A percentile compares a stretch with the other conserved stretches of the same genome.
These are phyloP conservation scores for Alternaria dauci DNA, from an alignment of 2,329 filamentous ascomycete species.

Conservation along the genomic window DNA sequence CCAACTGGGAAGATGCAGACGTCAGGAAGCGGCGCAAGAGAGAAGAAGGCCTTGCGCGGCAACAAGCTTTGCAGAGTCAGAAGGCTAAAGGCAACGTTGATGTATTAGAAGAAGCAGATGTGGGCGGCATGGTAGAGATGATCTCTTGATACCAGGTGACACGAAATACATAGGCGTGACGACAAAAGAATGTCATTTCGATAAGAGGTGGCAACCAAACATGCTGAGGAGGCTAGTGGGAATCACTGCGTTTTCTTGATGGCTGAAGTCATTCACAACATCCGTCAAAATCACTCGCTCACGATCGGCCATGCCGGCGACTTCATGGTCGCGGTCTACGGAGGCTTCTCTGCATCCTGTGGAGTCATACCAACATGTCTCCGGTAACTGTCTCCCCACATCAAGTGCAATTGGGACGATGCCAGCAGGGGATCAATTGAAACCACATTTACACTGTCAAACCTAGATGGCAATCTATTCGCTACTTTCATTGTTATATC, in stretches of 20 bases:
- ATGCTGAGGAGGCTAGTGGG: neutral
- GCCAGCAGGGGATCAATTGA: conserved; percentile 7
- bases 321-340: neutral
- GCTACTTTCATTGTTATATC: neutral
- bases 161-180: neutral
- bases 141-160: neutral
- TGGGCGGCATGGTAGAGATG: conserved; percentile 1
- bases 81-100: neutral
- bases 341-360: neutral
- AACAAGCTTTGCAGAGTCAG: conserved; percentile 47
- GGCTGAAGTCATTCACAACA: neutral
- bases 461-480: neutral
- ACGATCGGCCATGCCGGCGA: neutral
- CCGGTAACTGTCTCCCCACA: neutral
- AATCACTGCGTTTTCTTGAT: neutral
- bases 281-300: neutral
- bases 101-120: neutral
- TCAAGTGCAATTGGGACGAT: neutral
- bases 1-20: conserved; percentile 54
- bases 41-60: conserved; percentile 59
- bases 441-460: neutral
- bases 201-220: neutral
- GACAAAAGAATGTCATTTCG: neutral
- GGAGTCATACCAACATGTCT: neutral
- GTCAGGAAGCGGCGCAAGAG: conserved; percentile 51